These are phyloP conservation scores for Penstemon newberryi DNA, from an alignment of 257 asterid genomes.

Conservation along the genomic window DNA sequence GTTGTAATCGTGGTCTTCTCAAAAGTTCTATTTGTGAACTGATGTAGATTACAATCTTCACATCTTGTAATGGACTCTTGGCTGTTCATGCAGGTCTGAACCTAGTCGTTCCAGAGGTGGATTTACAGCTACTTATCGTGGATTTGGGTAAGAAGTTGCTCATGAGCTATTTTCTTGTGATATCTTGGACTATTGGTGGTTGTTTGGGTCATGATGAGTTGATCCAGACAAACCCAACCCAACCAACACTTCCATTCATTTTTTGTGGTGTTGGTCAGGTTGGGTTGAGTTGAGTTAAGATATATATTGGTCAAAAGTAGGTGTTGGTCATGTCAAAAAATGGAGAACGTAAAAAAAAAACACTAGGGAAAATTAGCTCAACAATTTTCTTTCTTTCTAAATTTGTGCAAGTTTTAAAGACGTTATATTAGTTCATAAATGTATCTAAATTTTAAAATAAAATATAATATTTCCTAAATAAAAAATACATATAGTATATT, in stretches of 20 bases:
- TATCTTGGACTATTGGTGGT: background rate
- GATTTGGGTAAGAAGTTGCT: constrained; percentile 53
- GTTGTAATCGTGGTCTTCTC: background rate
- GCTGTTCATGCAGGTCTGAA: constrained; percentile 48
- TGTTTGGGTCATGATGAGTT: background rate
- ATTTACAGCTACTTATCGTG: constrained; percentile 38
- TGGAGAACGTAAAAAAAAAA: too few species aligned
- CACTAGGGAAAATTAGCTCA: too few species aligned
- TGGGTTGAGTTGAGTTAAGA: too few species aligned
- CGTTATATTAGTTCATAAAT: too few species aligned
- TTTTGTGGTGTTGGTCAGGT: background rate
- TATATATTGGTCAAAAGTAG: too few species aligned
- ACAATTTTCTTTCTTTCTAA: too few species aligned
- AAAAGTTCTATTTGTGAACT: background rate
- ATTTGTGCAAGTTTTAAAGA: too few species aligned
- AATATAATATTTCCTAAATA: too few species aligned
- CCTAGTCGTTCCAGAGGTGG: constrained; percentile 52
- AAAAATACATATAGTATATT: too few species aligned
- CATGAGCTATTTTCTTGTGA: background rate
- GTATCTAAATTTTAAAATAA: too few species aligned
- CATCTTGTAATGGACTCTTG: background rate
- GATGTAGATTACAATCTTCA: background rate
- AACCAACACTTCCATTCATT: background rate
- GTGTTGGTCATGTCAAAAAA: too few species aligned
- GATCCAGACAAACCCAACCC: too few species aligned